Evolutionary conservation across 768 basidiomycete species (phyloP), one percentile per base, ranked within the genome.

Genomic region (Ramaria sp.): DNA sequence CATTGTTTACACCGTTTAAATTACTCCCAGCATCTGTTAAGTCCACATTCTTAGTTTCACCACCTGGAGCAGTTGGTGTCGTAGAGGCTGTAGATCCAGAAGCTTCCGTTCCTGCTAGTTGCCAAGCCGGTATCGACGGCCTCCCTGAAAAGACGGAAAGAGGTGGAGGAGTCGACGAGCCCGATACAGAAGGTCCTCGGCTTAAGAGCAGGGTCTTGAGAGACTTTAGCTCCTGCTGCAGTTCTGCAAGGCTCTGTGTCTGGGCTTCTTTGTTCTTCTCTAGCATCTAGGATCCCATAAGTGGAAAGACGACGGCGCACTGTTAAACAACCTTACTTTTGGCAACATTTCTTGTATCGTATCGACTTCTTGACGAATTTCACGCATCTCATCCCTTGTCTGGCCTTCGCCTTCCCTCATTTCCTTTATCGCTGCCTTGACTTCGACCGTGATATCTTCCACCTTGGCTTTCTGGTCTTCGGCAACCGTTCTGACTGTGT

Each of bases 151-250:
- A 64, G 2, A 74, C 72, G 13, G 81, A 66, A 20, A 72, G 59
- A n/a, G 78, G 71, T 48, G 59, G 59, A 58, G 66, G 16, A 2
- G 78, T 64, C 27, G 78, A 71, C 20, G 75, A 71, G 58, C 71
- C 74, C 1, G 80, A 61, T 28, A 72, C 62, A 18, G 68, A 67
- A 5, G 83, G 72, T 5, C 85, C 79, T 32, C 87, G 81, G 59
- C 81, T 88, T 7, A 94, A 75, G 7, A 97, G 71, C 24, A 98
- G 75, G 0, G 93, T 82, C 66, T 97, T 97, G 57, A 98, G 73
- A 0, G 94, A 97, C 64, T 93, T 92, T 62, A 98, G 77, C 64
- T 98, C 95, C 60, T 91, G 83, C 61, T 96, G 93, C 12, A 98
- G 74, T 61, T 97, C 95, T 51, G 76, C 70, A 13, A 97, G 74